These are phyloP conservation scores for Cordia subcordata DNA, from an alignment of 257 asterid species.

Conservation along the genomic window DNA sequence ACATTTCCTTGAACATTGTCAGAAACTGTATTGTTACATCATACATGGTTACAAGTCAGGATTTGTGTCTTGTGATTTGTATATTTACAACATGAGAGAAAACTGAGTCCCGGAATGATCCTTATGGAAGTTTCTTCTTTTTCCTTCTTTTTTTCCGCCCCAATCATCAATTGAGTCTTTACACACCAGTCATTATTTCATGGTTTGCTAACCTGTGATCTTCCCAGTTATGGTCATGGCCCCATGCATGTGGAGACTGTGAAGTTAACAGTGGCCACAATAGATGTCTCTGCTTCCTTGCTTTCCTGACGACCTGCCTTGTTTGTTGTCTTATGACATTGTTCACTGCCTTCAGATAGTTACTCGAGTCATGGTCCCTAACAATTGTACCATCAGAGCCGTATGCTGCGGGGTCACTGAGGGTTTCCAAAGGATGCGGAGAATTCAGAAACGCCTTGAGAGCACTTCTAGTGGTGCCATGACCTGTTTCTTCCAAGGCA, in stretches of 20 bases:
- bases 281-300: conserved; percentile 50
- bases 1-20: neutral
- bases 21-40: neutral
- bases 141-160: neutral
- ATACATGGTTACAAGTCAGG: neutral
- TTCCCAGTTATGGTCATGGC: conserved; percentile 36
- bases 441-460: conserved; percentile 59
- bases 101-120: conserved; percentile 6
- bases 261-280: conserved; percentile 66
- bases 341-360: conserved; percentile 69
- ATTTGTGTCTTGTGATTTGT: neutral
- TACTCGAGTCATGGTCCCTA: conserved; percentile 85
- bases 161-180: conserved; percentile 1
- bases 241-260: conserved; percentile 75
- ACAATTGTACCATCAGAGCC: conserved; percentile 77
- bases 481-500: conserved; percentile 27
- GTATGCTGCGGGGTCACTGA: conserved; percentile 73
- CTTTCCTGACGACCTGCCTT: conserved; percentile 33
- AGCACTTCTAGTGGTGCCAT: conserved; percentile 39
- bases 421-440: conserved; percentile 85
- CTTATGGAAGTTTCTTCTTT: no score
- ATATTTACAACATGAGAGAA: conserved; percentile 27
- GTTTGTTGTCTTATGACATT: conserved; percentile 45
- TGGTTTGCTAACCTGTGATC: conserved; percentile 20
- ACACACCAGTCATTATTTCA: conserved; percentile 40